Base-by-base conservation (phyloP, 768 basidiomycete genomes). In the Phylloporus rhodoxanthus region DNA sequence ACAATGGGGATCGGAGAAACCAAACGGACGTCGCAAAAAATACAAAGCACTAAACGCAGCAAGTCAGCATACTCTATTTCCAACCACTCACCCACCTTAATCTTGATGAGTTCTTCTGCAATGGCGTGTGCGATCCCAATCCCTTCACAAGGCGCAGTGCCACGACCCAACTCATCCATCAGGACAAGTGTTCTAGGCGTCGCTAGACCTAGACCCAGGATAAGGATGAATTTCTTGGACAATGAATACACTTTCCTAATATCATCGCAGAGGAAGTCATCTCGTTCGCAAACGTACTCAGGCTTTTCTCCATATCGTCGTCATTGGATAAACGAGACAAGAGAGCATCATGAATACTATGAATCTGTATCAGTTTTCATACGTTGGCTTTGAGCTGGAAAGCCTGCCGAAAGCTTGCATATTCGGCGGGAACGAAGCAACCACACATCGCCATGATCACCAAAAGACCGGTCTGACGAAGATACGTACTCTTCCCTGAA, bases 251-350 rank as follows among this genome's bases (percentile, higher is more conserved):
- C 65, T 46, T 51, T 83, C 91, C 87, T 40, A 95, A 70, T 47
- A 97, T 92, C 88, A 93, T 92, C 1, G 91, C 87, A 21, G 84
- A 84, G 2, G 88, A 82, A 1, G 86, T 81, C 91, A 99, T 97
- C 69, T 99, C 95, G 55, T 81, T 85, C 1, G 92, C 91, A 68
- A 99, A 99, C 0, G 96, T 97, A 56, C 93, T 96, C 21, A 98
- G 66, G 38, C 78, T 87, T 61, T 82, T 86, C 66, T 95, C 91
- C 62, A 93, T 77, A 57, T 91, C 85, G 60, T 97, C 93, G 55
- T 98, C 93, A 57, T 98, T 97, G 1, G 91, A 95, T 15, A 99
- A 72, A 2, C 95, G 81, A 1, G 84, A 87, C 21, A 98, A 75
- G 5, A 98, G 74, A 0, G 84, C 77, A 53, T 95, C 91, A 52